Evolutionary conservation across 352 stramenopile genomes (phyloP), one percentile per base, ranked within the genome.

Genomic region (Pythium biforme): DNA sequence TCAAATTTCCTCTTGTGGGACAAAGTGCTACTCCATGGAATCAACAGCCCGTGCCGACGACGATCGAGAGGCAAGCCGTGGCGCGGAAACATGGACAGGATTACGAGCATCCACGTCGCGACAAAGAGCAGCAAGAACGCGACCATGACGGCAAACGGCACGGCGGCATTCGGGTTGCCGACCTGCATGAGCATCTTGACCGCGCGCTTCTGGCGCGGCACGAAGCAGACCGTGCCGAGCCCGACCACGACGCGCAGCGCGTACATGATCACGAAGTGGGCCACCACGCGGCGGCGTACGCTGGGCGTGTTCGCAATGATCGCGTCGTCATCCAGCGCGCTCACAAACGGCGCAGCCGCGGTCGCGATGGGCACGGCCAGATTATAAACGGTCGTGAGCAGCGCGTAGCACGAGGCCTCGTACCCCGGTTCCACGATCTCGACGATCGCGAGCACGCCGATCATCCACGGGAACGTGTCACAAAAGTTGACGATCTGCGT

Each of bases 131-230:
- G 7, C 17, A 23, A 10, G n/a, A 60, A 29, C 0, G 43, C 6
- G 9, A 52, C 12, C 19, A 66, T 48, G 15, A 66, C 19, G 26
- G 53, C 50, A 23, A 66, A 14, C 3, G 59, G 59, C 14, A 60
- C 14, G n/a, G 59, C 43, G 19, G 59, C 39, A n/a, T 48, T 60
- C 26, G 59, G 51, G 4, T 20, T n/a, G 19, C 51, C 43, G 5
- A 20, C 50, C 0, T 55, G 17, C 26, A 48, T 55, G 27, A 39
- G n/a, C 51, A 56, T 43, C 15, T 50, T 43, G 22, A 50, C 27
- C 9, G 59, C 39, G 41, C 59, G 59, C 41, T 66, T 66, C 52
- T 66, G 59, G n/a, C 59, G 50, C 11, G 59, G 59, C 29, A 66
- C 8, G 3, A 66, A 22, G 3, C 3, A n/a, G 20, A 59, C n/a